These are phyloP conservation scores for Xerocomus alliaceus DNA, from an alignment of 1,284 basidiomycete genomes.

Conservation along the genomic window DNA sequence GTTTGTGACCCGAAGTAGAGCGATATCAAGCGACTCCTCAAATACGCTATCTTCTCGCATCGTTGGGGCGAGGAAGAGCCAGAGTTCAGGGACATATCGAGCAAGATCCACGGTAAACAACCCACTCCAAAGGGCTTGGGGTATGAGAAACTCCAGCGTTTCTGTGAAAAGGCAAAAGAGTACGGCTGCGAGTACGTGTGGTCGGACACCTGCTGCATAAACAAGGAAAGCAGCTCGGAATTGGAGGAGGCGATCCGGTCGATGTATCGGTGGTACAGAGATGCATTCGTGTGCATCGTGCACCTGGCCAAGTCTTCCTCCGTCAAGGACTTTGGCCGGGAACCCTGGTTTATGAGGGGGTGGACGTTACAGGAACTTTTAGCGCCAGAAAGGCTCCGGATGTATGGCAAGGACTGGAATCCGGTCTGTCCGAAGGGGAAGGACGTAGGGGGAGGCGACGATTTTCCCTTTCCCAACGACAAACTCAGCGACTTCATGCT, in stretches of 20 bases:
- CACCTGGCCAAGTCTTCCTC: conserved; percentile 2
- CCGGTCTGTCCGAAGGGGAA: conserved; percentile 1
- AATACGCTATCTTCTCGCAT: conserved; percentile 16
- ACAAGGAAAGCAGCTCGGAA: conserved; percentile 13
- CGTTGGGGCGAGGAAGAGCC: conserved; percentile 17
- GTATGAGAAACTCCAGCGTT: neutral
- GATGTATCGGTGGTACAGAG: conserved; percentile 11
- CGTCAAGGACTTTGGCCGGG: neutral
- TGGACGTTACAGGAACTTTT: conserved; percentile 10
- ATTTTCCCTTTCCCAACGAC: conserved; percentile 9
- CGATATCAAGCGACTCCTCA: neutral
- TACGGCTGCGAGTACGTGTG: conserved; percentile 8
- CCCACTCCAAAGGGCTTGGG: neutral
- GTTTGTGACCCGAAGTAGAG: neutral
- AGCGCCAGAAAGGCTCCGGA: conserved; percentile 1
- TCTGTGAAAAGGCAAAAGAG: conserved; percentile 5
- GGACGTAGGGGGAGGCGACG: neutral
- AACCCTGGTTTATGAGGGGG: conserved; percentile 6
- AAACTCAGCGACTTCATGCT: conserved; percentile 11
- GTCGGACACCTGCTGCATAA: conserved; percentile 10
- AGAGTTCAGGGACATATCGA: conserved; percentile 3
- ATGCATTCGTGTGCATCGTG: conserved; percentile 10
- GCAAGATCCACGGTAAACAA: neutral
- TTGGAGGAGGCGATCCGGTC: conserved; percentile 11
- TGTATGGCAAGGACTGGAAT: conserved; percentile 10